These are phyloP conservation scores for Potentilla sterilis DNA, from an alignment of 306 rosid genomes.

Conservation along the genomic window DNA sequence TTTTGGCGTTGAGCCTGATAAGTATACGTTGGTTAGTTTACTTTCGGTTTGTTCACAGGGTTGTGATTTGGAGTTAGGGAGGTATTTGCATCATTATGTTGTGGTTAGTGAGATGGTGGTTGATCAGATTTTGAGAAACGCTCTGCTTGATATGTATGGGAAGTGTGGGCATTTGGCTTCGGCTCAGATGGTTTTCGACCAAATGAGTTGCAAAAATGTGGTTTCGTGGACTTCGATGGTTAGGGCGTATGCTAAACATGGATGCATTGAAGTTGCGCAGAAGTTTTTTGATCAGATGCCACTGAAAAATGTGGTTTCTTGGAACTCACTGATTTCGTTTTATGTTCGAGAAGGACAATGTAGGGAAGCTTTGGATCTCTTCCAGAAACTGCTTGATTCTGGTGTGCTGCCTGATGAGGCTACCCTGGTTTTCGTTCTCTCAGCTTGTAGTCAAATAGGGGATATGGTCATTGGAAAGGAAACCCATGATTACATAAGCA, in stretches of 20 bases:
- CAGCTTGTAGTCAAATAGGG: slow-evolving; percentile 65
- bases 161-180: slow-evolving; percentile 56
- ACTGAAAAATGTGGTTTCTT: slow-evolving; percentile 61
- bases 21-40: slow-evolving; percentile 59
- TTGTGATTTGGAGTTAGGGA: slow-evolving; percentile 48
- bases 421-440: slow-evolving; percentile 59
- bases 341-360: slow-evolving; percentile 53
- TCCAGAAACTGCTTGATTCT: slow-evolving; percentile 51
- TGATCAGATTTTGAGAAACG: slow-evolving; percentile 57
- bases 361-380: slow-evolving; percentile 55
- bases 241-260: slow-evolving; percentile 56
- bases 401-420: slow-evolving; percentile 53
- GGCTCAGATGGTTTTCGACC: slow-evolving; percentile 43
- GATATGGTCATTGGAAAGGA: slow-evolving; percentile 59
- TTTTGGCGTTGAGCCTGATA: slow-evolving; percentile 47
- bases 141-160: slow-evolving; percentile 68
- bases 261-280: slow-evolving; percentile 44
- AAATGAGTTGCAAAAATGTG: slow-evolving; percentile 50
- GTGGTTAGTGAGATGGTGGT: slow-evolving; percentile 42
- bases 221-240: slow-evolving; percentile 70
- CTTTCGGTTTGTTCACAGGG: slow-evolving; percentile 63
- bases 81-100: slow-evolving; percentile 49
- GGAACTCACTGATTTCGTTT: slow-evolving; percentile 71
- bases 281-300: slow-evolving; percentile 54
- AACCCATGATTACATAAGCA: slow-evolving; percentile 40